These are phyloP conservation scores for Phoma sp. DNA, from an alignment of 2,329 filamentous ascomycete species.

Conservation along the genomic window DNA sequence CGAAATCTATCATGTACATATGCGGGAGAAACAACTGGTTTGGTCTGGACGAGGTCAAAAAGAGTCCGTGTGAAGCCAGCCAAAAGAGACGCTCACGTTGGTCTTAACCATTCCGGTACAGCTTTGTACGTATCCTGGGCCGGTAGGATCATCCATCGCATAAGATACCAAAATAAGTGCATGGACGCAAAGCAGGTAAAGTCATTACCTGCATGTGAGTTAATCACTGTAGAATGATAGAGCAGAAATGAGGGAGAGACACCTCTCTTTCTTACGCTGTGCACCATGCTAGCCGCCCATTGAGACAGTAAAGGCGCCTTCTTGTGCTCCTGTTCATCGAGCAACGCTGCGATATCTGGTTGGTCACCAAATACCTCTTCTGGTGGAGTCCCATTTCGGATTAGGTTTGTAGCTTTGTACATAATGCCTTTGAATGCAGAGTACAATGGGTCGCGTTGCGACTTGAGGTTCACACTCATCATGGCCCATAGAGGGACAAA, in stretches of 20 bases:
- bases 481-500: background rate
- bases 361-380: background rate
- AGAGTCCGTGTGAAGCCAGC: background rate
- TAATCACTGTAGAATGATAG: background rate
- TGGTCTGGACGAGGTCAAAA: background rate
- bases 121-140: background rate
- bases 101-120: background rate
- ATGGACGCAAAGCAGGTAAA: background rate
- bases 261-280: background rate
- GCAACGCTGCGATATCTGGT: background rate
- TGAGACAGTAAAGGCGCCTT: background rate
- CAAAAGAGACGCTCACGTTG: background rate
- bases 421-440: background rate
- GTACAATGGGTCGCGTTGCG: background rate
- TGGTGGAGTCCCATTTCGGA: background rate
- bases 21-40: background rate
- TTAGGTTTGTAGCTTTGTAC: background rate
- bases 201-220: background rate
- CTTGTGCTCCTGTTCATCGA: background rate
- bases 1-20: background rate
- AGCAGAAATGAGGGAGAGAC: no score
- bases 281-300: background rate
- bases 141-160: background rate
- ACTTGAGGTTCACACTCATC: background rate
- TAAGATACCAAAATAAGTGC: background rate